Percentiles rank a stretch among this genome's conserved stretches.
phyloP scores from a whole-genome alignment of 345 rosid genomes.

The Populus tremula region DNA sequence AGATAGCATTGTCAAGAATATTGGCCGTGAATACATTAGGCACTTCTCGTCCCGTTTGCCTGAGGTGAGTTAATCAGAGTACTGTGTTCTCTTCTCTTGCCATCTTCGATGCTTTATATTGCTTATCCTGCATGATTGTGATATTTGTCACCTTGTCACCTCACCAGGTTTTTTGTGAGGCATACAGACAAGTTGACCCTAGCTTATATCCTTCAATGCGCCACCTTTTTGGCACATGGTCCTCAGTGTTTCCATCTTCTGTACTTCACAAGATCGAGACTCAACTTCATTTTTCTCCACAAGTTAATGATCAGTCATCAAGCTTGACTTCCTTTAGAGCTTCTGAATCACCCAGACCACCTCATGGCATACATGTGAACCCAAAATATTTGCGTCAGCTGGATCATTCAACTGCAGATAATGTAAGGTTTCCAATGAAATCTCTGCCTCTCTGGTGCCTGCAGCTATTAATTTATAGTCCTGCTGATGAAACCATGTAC shows the following conservation, averaged over 20 bases:
- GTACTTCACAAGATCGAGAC: constrained; percentile 70
- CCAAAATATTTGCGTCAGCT: constrained; percentile 86
- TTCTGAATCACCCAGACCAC: constrained; percentile 74
- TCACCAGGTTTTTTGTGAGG: constrained; percentile 72
- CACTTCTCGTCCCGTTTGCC: constrained; percentile 79
- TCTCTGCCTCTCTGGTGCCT: neutral
- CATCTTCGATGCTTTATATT: neutral
- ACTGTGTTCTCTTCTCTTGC: neutral
- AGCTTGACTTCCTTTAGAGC: constrained; percentile 43
- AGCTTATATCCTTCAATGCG: constrained; percentile 70
- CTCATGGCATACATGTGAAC: constrained; percentile 95
- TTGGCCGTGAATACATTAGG: constrained; percentile 75
- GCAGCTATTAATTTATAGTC: neutral
- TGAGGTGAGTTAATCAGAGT: constrained; percentile 60
- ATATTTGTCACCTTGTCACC: neutral
- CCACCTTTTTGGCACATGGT: constrained; percentile 96
- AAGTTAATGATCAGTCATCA: constrained; percentile 48
- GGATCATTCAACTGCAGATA: constrained; percentile 62
- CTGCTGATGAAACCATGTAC: neutral
- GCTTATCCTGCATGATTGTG: neutral
- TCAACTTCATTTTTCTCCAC: constrained; percentile 59
- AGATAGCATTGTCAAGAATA: constrained; percentile 95
- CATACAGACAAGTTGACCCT: constrained; percentile 79
- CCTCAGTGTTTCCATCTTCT: constrained; percentile 67
- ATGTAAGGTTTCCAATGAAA: constrained; percentile 49